phyloP scores from a whole-genome alignment of 2,329 filamentous ascomycete genomes.

The Hymenoscyphus scutula region DNA sequence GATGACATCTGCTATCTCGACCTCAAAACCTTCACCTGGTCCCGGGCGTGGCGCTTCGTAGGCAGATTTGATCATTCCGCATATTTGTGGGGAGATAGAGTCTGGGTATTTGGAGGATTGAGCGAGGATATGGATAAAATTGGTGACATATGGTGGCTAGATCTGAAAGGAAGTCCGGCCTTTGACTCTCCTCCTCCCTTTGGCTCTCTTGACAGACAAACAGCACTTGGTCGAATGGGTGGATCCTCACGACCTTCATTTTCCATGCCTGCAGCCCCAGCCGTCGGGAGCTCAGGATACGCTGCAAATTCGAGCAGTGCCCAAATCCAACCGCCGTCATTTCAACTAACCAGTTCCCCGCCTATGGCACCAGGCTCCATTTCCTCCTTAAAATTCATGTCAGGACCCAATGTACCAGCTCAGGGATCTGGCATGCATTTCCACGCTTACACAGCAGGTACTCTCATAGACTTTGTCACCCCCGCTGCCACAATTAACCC shows the following conservation, averaged over 20 bases:
- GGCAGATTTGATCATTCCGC: slow-evolving; percentile 92
- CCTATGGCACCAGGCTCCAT: slow-evolving; percentile 86
- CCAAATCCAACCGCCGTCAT: slow-evolving; percentile 64
- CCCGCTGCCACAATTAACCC: slow-evolving; percentile 83
- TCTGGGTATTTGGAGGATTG: slow-evolving; percentile 96
- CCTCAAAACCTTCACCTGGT: slow-evolving; percentile 97
- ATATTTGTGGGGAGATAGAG: slow-evolving; percentile 85
- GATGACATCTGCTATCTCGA: slow-evolving; percentile 97
- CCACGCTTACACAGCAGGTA: slow-evolving; percentile 90
- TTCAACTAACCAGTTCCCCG: slow-evolving; percentile 69
- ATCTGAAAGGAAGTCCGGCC: slow-evolving; percentile 85
- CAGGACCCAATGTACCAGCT: slow-evolving; percentile 79
- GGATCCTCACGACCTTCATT: slow-evolving; percentile 54
- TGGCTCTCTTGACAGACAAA: slow-evolving; percentile 46
- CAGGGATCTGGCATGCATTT: slow-evolving; percentile 93
- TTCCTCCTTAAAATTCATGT: slow-evolving; percentile 85
- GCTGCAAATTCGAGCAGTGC: slow-evolving; percentile 66
- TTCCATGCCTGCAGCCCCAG: slow-evolving; percentile 47
- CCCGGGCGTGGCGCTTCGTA: slow-evolving; percentile 91
- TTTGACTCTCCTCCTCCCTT: slow-evolving; percentile 69
- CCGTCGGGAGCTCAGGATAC: slow-evolving; percentile 60
- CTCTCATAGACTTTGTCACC: slow-evolving; percentile 89
- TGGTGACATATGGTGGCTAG: slow-evolving; percentile 95
- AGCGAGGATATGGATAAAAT: slow-evolving; percentile 97
- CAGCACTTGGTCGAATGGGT: slow-evolving; percentile 35